phyloP scores from a whole-genome alignment of 1,139 yeast species.

The Lodderomyces beijingensis region DNA sequence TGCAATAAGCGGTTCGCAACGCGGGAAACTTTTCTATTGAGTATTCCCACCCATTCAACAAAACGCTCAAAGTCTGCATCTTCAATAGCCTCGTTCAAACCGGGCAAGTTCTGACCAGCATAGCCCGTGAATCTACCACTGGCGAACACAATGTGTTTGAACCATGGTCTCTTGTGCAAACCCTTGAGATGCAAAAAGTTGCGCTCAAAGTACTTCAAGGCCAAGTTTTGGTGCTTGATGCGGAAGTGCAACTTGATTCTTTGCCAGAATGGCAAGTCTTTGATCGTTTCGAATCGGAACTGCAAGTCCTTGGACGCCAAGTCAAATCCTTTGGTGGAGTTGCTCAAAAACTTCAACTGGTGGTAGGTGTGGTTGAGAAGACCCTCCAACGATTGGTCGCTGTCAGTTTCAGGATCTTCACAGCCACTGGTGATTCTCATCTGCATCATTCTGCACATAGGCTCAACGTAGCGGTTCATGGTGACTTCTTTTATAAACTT shows the following conservation, averaged over 20 bases:
- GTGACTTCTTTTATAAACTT: constrained; percentile 20
- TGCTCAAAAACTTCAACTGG: constrained; percentile 24
- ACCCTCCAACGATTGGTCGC: constrained; percentile 25
- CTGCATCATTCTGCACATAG: constrained; percentile 8
- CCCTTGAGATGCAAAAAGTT: constrained; percentile 62
- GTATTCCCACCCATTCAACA: constrained; percentile 54
- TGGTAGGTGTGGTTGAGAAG: constrained; percentile 22
- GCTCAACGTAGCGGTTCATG: constrained; percentile 19
- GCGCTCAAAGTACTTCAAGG: constrained; percentile 58
- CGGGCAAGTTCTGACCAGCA: constrained; percentile 72
- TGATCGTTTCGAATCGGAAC: constrained; percentile 30
- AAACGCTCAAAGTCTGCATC: constrained; percentile 54
- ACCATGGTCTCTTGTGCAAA: constrained; percentile 70
- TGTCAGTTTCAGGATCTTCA: background rate
- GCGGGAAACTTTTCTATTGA: constrained; percentile 35
- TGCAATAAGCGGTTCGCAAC: constrained; percentile 12
- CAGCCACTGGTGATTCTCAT: constrained; percentile 4
- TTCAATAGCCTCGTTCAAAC: constrained; percentile 74
- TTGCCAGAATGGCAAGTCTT: constrained; percentile 36
- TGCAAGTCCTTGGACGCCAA: constrained; percentile 28
- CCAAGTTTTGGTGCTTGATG: constrained; percentile 37
- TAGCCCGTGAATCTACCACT: constrained; percentile 85
- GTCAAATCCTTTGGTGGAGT: constrained; percentile 36
- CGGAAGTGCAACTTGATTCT: constrained; percentile 34
- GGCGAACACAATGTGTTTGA: constrained; percentile 78